Evolutionary conservation across 2,329 filamentous ascomycete species (phyloP).

Genomic region (Xylaria sp.): DNA sequence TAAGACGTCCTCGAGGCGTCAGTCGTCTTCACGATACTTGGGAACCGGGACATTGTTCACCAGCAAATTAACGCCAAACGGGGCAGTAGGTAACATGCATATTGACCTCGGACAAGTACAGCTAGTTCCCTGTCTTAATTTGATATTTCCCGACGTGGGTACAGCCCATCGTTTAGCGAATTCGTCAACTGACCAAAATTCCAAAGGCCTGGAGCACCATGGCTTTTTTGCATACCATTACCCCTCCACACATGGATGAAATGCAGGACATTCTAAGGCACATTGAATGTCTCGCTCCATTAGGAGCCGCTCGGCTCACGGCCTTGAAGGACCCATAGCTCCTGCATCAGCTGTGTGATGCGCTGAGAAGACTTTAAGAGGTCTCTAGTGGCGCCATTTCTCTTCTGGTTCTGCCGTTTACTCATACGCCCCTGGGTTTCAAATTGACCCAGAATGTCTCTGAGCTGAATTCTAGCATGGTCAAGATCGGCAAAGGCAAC

Average conservation of each 20-base stretch:
- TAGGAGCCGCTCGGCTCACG: background rate
- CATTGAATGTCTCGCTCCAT: background rate
- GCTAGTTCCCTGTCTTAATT: conserved; percentile 20
- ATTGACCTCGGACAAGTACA: conserved; percentile 5
- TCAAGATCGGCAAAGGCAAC: conserved; percentile 28
- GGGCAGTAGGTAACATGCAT: conserved; percentile 1
- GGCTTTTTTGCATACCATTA: conserved; percentile 5
- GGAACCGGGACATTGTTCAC: conserved; percentile 12
- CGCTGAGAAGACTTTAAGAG: conserved; percentile 25
- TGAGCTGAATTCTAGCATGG: conserved; percentile 28
- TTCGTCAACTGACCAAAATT: conserved; percentile 7
- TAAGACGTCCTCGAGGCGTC: conserved; percentile 6
- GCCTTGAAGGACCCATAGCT: conserved; percentile 22
- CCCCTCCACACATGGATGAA: conserved; percentile 4
- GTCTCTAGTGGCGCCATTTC: conserved; percentile 24
- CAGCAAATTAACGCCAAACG: conserved; percentile 18
- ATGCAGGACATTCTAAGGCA: conserved; percentile 1
- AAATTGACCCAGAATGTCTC: conserved; percentile 25
- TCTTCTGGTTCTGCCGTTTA: conserved; percentile 25
- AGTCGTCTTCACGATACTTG: conserved; percentile 19
- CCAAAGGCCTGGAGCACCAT: conserved; percentile 9
- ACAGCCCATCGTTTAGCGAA: conserved; percentile 26
- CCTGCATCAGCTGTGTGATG: conserved; percentile 26
- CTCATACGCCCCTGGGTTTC: conserved; percentile 30
- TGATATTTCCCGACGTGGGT: conserved; percentile 20